A percentile compares a stretch with the other conserved stretches of the same genome.
Conservation (phyloP, 495 filamentous ascomycete genomes). For the Aspergillus coremiiformis region DNA sequence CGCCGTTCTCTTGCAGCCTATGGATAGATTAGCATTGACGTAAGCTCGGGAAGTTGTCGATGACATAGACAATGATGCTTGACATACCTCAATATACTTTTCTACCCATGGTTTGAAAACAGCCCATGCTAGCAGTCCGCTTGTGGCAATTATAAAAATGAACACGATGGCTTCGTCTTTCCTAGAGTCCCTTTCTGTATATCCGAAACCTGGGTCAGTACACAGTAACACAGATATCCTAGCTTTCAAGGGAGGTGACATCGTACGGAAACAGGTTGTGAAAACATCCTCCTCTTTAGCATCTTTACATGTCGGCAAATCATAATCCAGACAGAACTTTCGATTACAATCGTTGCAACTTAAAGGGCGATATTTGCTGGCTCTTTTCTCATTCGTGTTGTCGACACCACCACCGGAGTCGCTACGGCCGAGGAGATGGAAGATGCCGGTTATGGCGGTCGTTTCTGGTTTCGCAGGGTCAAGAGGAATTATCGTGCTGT, state of each 20-base stretch:
- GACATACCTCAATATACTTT: constrained; percentile 48
- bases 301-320: constrained; percentile 76
- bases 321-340: constrained; percentile 79
- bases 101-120: constrained; percentile 58
- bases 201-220: constrained; percentile 8
- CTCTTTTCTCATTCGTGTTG: constrained; percentile 12
- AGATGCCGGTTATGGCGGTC: constrained; percentile 16
- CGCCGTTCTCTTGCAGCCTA: constrained; percentile 40
- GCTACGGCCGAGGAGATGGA: constrained; percentile 21
- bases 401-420: constrained; percentile 9
- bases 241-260: constrained; percentile 24
- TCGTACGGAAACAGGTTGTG: constrained; percentile 80
- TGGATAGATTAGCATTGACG: not conserved
- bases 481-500: constrained; percentile 76
- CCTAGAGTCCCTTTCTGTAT: constrained; percentile 68
- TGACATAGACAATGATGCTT: not conserved
- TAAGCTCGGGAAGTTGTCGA: not conserved
- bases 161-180: constrained; percentile 91
- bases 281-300: constrained; percentile 82
- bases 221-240: not conserved
- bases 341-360: constrained; percentile 85
- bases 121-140: constrained; percentile 77
- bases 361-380: constrained; percentile 32
- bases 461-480: constrained; percentile 25
- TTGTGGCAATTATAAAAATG: constrained; percentile 81